These are phyloP conservation scores for Leccinum colubrinum DNA, from an alignment of 1,284 basidiomycete species.

Conservation along the genomic window DNA sequence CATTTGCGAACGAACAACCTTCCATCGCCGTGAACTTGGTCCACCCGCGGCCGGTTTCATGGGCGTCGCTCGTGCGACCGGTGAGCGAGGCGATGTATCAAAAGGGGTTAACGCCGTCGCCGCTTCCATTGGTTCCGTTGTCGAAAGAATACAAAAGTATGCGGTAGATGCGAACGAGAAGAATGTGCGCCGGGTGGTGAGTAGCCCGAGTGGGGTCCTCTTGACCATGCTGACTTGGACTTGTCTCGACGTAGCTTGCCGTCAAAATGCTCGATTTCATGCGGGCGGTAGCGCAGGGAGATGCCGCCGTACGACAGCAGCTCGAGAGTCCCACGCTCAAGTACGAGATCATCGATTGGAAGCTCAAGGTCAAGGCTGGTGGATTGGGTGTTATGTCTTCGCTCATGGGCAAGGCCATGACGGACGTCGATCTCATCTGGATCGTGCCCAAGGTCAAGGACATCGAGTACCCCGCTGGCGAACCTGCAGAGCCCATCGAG, in stretches of 20 bases:
- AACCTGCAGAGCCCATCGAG: conserved; percentile 88
- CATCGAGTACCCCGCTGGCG: conserved; percentile 86
- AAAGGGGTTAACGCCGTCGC: conserved; percentile 7
- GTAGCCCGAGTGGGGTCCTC: background rate
- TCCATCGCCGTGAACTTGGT: conserved; percentile 26
- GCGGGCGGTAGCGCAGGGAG: background rate
- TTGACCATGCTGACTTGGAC: background rate
- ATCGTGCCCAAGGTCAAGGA: conserved; percentile 93
- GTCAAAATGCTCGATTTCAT: conserved; percentile 21
- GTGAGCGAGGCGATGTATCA: conserved; percentile 17
- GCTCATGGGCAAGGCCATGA: conserved; percentile 96
- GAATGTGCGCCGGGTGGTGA: conserved; percentile 13
- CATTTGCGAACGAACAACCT: conserved; percentile 17
- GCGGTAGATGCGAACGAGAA: conserved; percentile 10
- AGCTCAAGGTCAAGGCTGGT: conserved; percentile 94
- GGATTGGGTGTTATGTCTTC: conserved; percentile 96
- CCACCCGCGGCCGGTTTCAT: conserved; percentile 25
- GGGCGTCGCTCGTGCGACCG: conserved; percentile 21
- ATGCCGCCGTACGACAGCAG: conserved; percentile 3
- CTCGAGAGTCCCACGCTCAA: conserved; percentile 54
- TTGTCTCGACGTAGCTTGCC: conserved; percentile 16
- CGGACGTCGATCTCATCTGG: conserved; percentile 91
- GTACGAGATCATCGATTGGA: conserved; percentile 96
- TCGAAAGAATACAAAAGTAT: conserved; percentile 18
- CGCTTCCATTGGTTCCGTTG: conserved; percentile 24